These are phyloP conservation scores for Blastobotrys elegans DNA, from an alignment of 1,139 yeast genomes.

Conservation along the genomic window DNA sequence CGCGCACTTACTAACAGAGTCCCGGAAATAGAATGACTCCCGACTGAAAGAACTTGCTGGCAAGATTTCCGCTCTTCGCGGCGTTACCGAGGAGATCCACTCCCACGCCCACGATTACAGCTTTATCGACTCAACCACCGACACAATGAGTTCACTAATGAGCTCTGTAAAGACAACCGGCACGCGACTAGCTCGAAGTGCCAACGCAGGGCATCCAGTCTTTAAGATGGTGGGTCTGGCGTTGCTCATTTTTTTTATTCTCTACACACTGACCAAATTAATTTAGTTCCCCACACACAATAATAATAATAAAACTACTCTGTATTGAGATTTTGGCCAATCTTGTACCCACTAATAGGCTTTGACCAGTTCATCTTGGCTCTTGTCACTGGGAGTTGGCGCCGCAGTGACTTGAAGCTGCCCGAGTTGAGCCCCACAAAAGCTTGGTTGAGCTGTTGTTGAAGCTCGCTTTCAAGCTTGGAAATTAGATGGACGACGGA, in stretches of 20 bases:
- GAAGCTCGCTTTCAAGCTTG: conserved; percentile 55
- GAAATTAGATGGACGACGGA: conserved; percentile 46
- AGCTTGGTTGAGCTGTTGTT: conserved; percentile 54
- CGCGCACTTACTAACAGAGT: not conserved
- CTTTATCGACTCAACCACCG: conserved; percentile 45
- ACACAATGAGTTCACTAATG: conserved; percentile 54
- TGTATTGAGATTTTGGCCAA: not conserved
- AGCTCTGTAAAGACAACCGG: conserved; percentile 63
- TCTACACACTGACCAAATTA: conserved; percentile 63
- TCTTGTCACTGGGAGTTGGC: conserved; percentile 88
- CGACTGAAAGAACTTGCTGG: conserved; percentile 55
- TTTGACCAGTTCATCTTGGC: conserved; percentile 93
- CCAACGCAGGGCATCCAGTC: conserved; percentile 52
- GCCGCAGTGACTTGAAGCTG: conserved; percentile 76
- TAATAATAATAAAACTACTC: not conserved
- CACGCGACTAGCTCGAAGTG: conserved; percentile 55
- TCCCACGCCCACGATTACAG: conserved; percentile 55
- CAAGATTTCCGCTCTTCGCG: conserved; percentile 55
- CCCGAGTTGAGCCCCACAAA: conserved; percentile 73
- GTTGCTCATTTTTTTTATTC: conserved; percentile 53
- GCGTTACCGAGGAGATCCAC: conserved; percentile 60
- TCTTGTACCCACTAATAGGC: conserved; percentile 28
- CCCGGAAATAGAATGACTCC: conserved; percentile 51
- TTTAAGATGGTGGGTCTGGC: conserved; percentile 57
- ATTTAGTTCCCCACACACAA: conserved; percentile 36